Conservation (phyloP, 495 filamentous ascomycete species). For the Hypoxylon subgilvum region DNA sequence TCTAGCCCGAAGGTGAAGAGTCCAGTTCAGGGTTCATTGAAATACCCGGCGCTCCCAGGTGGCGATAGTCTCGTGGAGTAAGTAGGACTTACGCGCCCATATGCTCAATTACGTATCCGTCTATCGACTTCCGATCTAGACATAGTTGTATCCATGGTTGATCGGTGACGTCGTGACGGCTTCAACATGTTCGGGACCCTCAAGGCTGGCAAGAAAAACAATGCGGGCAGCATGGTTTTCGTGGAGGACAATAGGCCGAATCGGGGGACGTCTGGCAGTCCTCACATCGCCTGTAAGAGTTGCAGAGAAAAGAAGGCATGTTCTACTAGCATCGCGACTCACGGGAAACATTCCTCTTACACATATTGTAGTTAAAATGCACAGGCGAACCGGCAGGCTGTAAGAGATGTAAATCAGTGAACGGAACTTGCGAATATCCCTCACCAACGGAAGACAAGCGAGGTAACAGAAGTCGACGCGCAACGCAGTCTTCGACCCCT, state of each 20-base stretch:
- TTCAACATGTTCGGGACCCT: not conserved
- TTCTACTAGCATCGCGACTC: not conserved
- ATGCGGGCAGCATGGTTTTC: not conserved
- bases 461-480: not conserved
- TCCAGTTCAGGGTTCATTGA: not conserved
- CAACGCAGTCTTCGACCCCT: not conserved
- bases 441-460: not conserved
- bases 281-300: not conserved
- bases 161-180: not conserved
- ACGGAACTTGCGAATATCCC: not conserved
- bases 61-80: not conserved
- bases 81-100: not conserved
- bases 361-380: not conserved
- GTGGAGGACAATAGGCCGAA: not conserved
- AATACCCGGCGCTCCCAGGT: not conserved
- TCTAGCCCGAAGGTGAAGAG: not conserved
- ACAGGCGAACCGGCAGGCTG: not conserved
- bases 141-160: not conserved
- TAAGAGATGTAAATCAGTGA: not conserved
- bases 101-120: no score
- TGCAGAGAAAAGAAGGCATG: constrained; percentile 1
- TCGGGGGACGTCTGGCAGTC: not conserved
- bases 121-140: no score
- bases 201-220: not conserved
- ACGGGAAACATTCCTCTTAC: not conserved